phyloP scores from a whole-genome alignment of 2,329 filamentous ascomycete species.

The Nemania serpens region DNA sequence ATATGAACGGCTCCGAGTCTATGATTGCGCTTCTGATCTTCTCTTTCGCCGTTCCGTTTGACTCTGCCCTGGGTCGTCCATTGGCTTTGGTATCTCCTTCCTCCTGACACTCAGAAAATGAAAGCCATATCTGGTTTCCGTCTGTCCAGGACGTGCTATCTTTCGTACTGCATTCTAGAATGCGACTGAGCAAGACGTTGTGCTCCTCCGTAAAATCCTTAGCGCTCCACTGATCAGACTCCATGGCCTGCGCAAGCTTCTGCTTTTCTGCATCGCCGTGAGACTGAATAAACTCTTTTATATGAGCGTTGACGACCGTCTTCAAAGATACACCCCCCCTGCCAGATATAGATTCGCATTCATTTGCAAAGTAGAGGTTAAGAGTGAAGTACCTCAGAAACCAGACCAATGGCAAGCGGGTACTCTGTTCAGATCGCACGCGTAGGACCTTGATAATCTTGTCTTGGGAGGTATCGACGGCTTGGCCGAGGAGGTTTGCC shows the following conservation, averaged over 20 bases:
- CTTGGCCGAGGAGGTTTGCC: constrained; percentile 76
- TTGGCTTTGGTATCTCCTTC: constrained; percentile 40
- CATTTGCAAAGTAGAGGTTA: constrained; percentile 81
- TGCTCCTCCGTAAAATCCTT: constrained; percentile 73
- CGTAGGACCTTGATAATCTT: constrained; percentile 76
- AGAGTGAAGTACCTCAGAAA: constrained; percentile 84
- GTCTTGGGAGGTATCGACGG: constrained; percentile 80
- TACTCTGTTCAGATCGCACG: constrained; percentile 75
- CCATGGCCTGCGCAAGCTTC: constrained; percentile 75
- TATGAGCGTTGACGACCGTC: constrained; percentile 79
- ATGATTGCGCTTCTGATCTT: constrained; percentile 75
- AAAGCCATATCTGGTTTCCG: constrained; percentile 62
- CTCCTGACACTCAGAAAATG: constrained; percentile 46
- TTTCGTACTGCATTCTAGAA: constrained; percentile 71
- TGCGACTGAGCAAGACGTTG: constrained; percentile 61
- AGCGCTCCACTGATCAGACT: constrained; percentile 78
- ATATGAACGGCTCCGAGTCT: constrained; percentile 82
- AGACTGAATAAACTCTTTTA: constrained; percentile 76
- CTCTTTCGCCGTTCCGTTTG: constrained; percentile 60
- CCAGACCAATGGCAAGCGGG: constrained; percentile 66
- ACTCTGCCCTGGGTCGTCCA: constrained; percentile 45
- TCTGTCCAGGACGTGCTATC: constrained; percentile 71
- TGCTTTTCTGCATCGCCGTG: constrained; percentile 76
- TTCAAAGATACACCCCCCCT: constrained; percentile 77
- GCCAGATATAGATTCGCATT: constrained; percentile 84